A percentile compares a stretch with the other conserved stretches of the same genome.
These are phyloP conservation scores for Paramecium biaurelia DNA, from an alignment of 73 alveolate species.

Conservation along the genomic window DNA sequence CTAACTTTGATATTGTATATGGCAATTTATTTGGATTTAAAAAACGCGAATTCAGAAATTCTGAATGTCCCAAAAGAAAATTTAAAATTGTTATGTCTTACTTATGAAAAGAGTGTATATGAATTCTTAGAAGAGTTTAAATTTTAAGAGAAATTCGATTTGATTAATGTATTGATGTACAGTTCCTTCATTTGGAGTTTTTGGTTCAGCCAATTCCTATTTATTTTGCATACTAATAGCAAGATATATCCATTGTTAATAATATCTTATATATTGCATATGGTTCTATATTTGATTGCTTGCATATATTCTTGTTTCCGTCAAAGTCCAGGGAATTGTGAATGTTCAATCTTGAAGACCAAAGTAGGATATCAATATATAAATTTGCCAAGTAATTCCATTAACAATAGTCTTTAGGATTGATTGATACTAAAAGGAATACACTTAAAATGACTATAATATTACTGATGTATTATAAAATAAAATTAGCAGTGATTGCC, in stretches of 20 bases:
- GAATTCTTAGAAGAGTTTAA: background rate
- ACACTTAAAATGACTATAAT: background rate
- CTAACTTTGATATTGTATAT: background rate
- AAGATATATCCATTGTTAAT: background rate
- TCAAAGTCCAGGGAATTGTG: background rate
- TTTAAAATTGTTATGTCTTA: background rate
- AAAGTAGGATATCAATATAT: background rate
- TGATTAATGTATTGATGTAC: background rate
- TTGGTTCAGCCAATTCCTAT: background rate
- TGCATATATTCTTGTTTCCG: background rate
- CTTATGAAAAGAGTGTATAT: background rate
- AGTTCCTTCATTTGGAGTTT: constrained; percentile 7
- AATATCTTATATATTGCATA: background rate
- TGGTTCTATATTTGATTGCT: background rate
- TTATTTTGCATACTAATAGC: background rate
- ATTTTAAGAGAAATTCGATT: background rate
- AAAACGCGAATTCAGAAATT: background rate
- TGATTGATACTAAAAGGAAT: background rate
- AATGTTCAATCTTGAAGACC: background rate
- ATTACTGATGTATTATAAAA: background rate
- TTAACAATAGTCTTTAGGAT: background rate
- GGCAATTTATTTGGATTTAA: background rate
- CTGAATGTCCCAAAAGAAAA: background rate
- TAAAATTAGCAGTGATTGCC: background rate
- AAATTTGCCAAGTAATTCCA: background rate